Evolutionary conservation across 441 rosid species (phyloP).

Genomic region (Breynia disticha): DNA sequence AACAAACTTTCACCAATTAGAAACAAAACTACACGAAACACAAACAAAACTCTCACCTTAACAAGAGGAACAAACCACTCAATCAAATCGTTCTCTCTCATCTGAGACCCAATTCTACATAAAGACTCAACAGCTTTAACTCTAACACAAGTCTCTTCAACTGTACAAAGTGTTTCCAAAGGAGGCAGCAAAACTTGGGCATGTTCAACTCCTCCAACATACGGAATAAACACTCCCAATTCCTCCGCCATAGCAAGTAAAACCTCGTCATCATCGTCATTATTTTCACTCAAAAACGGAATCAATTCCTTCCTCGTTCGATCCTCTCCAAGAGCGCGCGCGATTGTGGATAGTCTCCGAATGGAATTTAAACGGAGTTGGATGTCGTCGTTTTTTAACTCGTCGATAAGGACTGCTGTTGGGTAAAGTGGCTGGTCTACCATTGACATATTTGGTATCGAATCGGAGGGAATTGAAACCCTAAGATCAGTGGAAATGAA

Average conservation of each 20-base stretch:
- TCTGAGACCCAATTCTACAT: constrained; percentile 83
- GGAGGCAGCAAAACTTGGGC: constrained; percentile 83
- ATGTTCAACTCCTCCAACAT: constrained; percentile 83
- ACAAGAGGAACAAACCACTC: constrained; percentile 71
- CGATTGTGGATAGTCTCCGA: constrained; percentile 72
- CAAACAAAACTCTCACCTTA: constrained; percentile 37
- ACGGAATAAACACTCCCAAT: constrained; percentile 81
- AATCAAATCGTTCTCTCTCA: constrained; percentile 75
- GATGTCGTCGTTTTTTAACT: constrained; percentile 86
- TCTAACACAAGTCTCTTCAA: constrained; percentile 95
- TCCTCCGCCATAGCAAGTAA: constrained; percentile 95
- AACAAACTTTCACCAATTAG: too few relatives aligned
- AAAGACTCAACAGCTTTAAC: constrained; percentile 86
- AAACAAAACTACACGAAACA: background rate
- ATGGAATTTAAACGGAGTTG: constrained; percentile 88
- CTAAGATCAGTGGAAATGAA: background rate
- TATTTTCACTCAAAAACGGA: constrained; percentile 83
- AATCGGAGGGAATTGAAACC: too few relatives aligned
- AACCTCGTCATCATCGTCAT: constrained; percentile 93
- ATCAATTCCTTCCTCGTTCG: constrained; percentile 81
- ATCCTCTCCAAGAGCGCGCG: constrained; percentile 93
- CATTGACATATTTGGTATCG: constrained; percentile 44
- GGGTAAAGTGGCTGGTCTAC: constrained; percentile 91
- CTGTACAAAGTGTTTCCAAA: constrained; percentile 70
- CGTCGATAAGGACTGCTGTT: constrained; percentile 81